These are phyloP conservation scores for Colletotrichum orchidophilum DNA, from an alignment of 2,329 filamentous ascomycete species.

Conservation along the genomic window DNA sequence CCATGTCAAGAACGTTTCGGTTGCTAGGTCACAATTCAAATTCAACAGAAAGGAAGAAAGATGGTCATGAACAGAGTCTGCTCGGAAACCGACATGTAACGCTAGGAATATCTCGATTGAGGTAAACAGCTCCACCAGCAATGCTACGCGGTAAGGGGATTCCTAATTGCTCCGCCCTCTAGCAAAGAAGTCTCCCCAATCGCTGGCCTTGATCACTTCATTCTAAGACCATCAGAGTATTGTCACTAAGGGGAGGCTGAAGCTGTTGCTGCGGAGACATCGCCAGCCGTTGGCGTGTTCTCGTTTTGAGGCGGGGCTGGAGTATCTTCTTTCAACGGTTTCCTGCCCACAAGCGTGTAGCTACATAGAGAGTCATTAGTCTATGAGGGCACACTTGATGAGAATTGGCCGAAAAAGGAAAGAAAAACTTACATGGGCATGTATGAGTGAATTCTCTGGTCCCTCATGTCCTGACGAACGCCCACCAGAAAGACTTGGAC, in stretches of 20 bases:
- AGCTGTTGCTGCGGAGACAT: not conserved
- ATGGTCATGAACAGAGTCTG: too few species aligned
- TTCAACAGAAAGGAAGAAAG: too few species aligned
- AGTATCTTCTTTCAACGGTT: not conserved
- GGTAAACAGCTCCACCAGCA: too few species aligned
- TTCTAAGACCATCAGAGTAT: not conserved
- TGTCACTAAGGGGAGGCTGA: not conserved
- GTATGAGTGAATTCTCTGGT: slow-evolving; percentile 43
- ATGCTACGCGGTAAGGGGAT: too few species aligned
- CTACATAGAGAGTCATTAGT: not conserved
- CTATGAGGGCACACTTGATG: not conserved
- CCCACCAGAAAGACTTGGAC: slow-evolving; percentile 42
- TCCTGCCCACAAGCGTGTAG: not conserved
- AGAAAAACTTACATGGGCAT: slow-evolving; percentile 39
- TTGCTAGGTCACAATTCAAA: not conserved
- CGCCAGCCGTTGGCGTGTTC: not conserved
- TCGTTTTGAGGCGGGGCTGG: not conserved
- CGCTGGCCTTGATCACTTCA: too few species aligned
- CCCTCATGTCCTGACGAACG: slow-evolving; percentile 41
- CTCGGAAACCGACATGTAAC: too few species aligned
- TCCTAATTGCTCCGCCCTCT: too few species aligned
- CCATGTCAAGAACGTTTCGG: not conserved
- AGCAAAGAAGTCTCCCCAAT: too few species aligned
- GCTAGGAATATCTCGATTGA: too few species aligned
- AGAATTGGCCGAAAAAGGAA: not conserved